phyloP scores from a whole-genome alignment of 2,329 filamentous ascomycete genomes.

The Colletotrichum endophyticum region DNA sequence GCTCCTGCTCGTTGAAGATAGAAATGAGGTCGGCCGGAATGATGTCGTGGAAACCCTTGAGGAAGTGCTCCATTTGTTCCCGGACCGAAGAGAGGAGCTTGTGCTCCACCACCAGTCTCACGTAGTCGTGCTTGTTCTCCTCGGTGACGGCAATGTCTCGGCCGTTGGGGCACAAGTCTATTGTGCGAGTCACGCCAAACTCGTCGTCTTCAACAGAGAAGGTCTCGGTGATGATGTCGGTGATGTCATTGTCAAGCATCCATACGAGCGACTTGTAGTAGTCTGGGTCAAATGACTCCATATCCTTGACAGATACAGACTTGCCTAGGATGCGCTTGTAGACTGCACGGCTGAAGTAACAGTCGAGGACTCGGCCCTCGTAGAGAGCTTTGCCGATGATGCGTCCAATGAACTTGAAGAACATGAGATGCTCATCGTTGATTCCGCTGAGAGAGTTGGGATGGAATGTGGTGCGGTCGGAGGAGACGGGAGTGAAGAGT shows the following conservation, averaged over 20 bases:
- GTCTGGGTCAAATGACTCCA: conserved; percentile 97
- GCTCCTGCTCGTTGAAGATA: conserved; percentile 98
- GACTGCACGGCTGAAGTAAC: conserved; percentile 97
- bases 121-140: conserved; percentile 98
- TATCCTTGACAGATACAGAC: conserved; percentile 95
- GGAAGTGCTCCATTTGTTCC: conserved; percentile 92
- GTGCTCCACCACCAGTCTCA: conserved; percentile 92
- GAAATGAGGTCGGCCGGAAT: conserved; percentile 92
- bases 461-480: conserved; percentile 97
- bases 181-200: conserved; percentile 86
- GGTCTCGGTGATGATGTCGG: conserved; percentile 94
- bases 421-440: conserved; percentile 94
- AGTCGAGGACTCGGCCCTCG: conserved; percentile 93
- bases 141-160: conserved; percentile 94
- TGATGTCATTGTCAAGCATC: conserved; percentile 99
- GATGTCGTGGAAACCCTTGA: conserved; percentile 97
- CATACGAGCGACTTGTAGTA: conserved; percentile 99
- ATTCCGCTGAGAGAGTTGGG: conserved; percentile 92
- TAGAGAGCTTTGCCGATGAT: conserved; percentile 98
- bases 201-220: conserved; percentile 94
- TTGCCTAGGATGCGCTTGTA: conserved; percentile 98
- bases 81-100: conserved; percentile 90
- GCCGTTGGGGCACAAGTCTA: conserved; percentile 87
- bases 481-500: conserved; percentile 94
- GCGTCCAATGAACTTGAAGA: conserved; percentile 99